These are phyloP conservation scores for Clonostachys rhizophaga DNA, from an alignment of 2,329 filamentous ascomycete genomes.

Conservation along the genomic window DNA sequence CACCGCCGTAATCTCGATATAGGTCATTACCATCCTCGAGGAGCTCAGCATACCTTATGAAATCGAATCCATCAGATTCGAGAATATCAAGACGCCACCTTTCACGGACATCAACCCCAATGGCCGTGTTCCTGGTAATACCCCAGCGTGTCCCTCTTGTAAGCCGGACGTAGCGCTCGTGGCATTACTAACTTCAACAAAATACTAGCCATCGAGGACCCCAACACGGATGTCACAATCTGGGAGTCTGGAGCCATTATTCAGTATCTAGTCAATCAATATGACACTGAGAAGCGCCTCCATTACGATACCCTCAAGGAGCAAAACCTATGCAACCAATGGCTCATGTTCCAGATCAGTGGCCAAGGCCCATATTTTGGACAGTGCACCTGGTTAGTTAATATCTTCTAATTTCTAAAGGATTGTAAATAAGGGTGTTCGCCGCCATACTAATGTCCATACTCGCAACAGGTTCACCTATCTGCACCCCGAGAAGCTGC, in stretches of 20 bases:
- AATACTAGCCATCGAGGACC: slow-evolving; percentile 16
- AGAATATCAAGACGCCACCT: slow-evolving; percentile 13
- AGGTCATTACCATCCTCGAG: slow-evolving; percentile 12
- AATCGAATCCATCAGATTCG: slow-evolving; percentile 1
- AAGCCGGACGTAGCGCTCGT: no score
- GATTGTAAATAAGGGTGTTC: no score
- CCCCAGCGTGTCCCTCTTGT: no score
- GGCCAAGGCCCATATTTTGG: slow-evolving; percentile 40
- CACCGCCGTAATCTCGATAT: not conserved
- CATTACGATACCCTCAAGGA: slow-evolving; percentile 1
- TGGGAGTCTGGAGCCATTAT: slow-evolving; percentile 21
- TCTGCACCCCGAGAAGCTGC: not conserved
- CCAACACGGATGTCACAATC: slow-evolving; percentile 22
- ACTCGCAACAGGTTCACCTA: no score
- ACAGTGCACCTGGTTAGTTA: slow-evolving; percentile 28
- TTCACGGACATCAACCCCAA: slow-evolving; percentile 23
- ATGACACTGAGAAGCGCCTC: slow-evolving; percentile 13
- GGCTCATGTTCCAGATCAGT: slow-evolving; percentile 1
- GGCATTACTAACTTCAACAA: no score
- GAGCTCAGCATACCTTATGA: slow-evolving; percentile 19
- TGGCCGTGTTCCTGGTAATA: slow-evolving; percentile 17
- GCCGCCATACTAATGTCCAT: no score
- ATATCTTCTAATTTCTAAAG: no score
- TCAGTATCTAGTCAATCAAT: slow-evolving; percentile 14
- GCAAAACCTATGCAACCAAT: not conserved